phyloP scores from a whole-genome alignment of 2,329 filamentous ascomycete species.

The Aspergillus aculeatus region DNA sequence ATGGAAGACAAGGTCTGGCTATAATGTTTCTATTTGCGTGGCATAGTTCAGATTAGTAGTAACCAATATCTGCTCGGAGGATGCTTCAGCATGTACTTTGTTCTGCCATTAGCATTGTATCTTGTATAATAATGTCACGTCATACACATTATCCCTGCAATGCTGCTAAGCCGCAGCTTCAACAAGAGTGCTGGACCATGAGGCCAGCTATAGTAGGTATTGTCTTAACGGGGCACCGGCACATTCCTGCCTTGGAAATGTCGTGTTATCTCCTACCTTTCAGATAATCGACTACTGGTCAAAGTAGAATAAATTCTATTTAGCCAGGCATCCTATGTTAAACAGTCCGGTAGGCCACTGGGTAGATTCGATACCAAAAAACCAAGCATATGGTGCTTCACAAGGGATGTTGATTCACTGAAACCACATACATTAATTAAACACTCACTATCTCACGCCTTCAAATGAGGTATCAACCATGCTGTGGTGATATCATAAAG shows the following conservation, averaged over 20 bases:
- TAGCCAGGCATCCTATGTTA: too few species aligned
- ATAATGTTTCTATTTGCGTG: neutral
- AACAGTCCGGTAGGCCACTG: too few species aligned
- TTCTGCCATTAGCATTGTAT: neutral
- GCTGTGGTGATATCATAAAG: too few species aligned
- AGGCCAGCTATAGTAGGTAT: neutral
- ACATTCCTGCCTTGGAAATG: neutral
- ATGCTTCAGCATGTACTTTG: neutral
- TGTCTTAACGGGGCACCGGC: neutral
- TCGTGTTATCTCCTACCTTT: neutral
- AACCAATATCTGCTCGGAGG: neutral
- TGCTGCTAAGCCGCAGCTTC: neutral
- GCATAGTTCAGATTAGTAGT: neutral
- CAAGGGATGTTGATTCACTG: too few species aligned
- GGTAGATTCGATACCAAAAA: too few species aligned
- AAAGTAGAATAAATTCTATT: too few species aligned
- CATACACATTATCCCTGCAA: neutral
- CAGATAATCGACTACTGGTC: neutral
- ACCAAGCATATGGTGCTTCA: too few species aligned
- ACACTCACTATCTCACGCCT: too few species aligned
- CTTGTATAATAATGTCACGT: neutral
- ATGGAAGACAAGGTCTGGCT: neutral
- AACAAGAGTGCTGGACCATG: neutral
- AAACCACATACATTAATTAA: too few species aligned
- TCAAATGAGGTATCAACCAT: too few species aligned